These are phyloP conservation scores for Sisymbrium altissimum DNA, from an alignment of 345 rosid species.

Conservation along the genomic window DNA sequence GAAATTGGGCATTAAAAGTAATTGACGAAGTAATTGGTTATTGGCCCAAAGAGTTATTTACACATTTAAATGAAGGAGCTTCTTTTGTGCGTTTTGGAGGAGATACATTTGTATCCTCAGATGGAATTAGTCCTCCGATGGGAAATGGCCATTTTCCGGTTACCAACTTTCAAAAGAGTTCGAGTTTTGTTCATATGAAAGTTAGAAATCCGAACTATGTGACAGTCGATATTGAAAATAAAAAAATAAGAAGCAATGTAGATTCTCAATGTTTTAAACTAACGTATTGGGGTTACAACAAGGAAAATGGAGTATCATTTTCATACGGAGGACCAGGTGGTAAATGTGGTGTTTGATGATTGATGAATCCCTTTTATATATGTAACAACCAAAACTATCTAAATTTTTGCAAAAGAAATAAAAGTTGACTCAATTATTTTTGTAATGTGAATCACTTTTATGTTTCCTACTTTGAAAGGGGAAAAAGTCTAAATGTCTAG, in stretches of 20 bases:
- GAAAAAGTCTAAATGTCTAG: neutral
- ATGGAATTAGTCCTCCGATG: constrained; percentile 25
- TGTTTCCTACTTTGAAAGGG: neutral
- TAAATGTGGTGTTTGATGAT: constrained; percentile 2
- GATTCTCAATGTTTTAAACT: constrained; percentile 12
- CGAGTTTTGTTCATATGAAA: neutral
- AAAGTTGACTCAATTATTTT: neutral
- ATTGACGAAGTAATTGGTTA: neutral
- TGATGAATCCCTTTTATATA: neutral
- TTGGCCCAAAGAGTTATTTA: constrained; percentile 19
- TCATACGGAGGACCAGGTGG: constrained; percentile 23
- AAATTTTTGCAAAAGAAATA: neutral
- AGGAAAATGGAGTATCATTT: neutral
- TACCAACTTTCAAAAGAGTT: neutral
- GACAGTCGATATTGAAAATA: neutral
- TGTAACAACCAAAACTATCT: neutral
- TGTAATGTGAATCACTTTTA: neutral
- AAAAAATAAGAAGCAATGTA: neutral
- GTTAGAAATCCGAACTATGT: neutral
- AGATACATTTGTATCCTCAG: neutral
- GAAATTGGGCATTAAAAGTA: constrained; percentile 1
- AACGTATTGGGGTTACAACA: neutral
- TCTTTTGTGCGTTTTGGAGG: constrained; percentile 20
- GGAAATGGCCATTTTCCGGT: constrained; percentile 17
- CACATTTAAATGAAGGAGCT: constrained; percentile 8